Evolutionary conservation across 2,329 filamentous ascomycete species (phyloP).

Genomic region (Diplodia intermedia): DNA sequence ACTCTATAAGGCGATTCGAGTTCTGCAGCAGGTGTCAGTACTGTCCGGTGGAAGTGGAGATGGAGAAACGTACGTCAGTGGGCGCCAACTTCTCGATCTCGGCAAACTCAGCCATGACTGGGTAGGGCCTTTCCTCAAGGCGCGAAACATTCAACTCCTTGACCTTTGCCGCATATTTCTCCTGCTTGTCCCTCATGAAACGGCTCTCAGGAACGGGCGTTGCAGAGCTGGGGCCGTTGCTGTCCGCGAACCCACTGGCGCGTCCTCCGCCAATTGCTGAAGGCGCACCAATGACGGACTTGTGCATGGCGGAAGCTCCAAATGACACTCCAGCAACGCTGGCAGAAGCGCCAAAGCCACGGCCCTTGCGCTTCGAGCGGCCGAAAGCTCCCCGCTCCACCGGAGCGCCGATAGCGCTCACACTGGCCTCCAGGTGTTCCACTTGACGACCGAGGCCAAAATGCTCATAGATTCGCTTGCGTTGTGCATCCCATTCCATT

Average conservation of each 20-base stretch:
- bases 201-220: slow-evolving; percentile 70
- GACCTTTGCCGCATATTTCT: slow-evolving; percentile 78
- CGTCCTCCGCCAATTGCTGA: slow-evolving; percentile 64
- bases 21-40: slow-evolving; percentile 55
- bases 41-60: background rate
- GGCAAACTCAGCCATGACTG: slow-evolving; percentile 77
- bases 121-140: slow-evolving; percentile 69
- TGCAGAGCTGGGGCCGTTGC: slow-evolving; percentile 63
- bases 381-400: slow-evolving; percentile 61
- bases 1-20: slow-evolving; percentile 76
- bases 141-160: slow-evolving; percentile 78
- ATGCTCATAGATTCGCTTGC: slow-evolving; percentile 92
- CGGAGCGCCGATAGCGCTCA: slow-evolving; percentile 46
- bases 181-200: slow-evolving; percentile 82
- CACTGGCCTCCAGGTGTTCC: slow-evolving; percentile 45
- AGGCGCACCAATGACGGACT: slow-evolving; percentile 85
- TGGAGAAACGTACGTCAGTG: slow-evolving; percentile 62
- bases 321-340: slow-evolving; percentile 52
- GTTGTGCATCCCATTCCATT: slow-evolving; percentile 94
- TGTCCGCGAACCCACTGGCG: slow-evolving; percentile 70
- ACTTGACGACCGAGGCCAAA: slow-evolving; percentile 75
- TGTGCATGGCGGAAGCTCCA: slow-evolving; percentile 74
- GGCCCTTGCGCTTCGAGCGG: slow-evolving; percentile 53
- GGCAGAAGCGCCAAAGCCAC: slow-evolving; percentile 47
- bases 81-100: slow-evolving; percentile 74